Evolutionary conservation across 108 stramenopile genomes (phyloP).

Genomic region (Pseudonitzschia pungens): DNA sequence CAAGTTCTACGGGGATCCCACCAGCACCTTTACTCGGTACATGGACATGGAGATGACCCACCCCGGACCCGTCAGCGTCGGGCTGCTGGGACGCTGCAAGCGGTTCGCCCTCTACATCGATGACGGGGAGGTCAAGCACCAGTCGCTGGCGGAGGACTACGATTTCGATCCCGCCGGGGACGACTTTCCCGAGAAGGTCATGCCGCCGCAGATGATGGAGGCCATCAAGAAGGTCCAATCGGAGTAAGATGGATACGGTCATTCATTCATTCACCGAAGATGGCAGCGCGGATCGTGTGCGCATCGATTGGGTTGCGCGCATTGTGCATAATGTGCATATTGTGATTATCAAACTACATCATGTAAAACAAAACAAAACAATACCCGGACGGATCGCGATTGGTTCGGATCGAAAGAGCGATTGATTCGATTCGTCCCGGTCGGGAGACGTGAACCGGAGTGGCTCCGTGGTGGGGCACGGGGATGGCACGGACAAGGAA

Average conservation of each 20-base stretch:
- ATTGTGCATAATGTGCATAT: no score
- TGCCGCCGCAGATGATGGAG: conserved; percentile 28
- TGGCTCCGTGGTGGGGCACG: no score
- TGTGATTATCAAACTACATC: no score
- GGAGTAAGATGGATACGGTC: no score
- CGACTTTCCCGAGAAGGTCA: conserved; percentile 38
- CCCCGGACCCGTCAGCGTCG: conserved; percentile 46
- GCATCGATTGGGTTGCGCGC: no score
- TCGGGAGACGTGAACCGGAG: no score
- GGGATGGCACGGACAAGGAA: neutral
- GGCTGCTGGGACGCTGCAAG: conserved; percentile 70
- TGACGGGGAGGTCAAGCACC: conserved; percentile 61
- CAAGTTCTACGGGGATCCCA: conserved; percentile 61
- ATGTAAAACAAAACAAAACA: no score
- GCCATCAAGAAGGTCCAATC: conserved; percentile 22
- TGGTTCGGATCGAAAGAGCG: no score
- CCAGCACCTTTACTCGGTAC: conserved; percentile 54
- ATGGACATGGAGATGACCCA: conserved; percentile 67
- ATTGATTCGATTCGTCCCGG: no score
- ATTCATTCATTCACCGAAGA: no score
- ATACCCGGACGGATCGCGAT: no score
- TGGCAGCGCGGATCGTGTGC: no score
- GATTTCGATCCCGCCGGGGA: conserved; percentile 71
- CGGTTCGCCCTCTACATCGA: conserved; percentile 65
- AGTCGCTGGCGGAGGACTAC: conserved; percentile 50